Base-by-base conservation (phyloP, 106 monocot species). In the Allium cepa region DNA sequence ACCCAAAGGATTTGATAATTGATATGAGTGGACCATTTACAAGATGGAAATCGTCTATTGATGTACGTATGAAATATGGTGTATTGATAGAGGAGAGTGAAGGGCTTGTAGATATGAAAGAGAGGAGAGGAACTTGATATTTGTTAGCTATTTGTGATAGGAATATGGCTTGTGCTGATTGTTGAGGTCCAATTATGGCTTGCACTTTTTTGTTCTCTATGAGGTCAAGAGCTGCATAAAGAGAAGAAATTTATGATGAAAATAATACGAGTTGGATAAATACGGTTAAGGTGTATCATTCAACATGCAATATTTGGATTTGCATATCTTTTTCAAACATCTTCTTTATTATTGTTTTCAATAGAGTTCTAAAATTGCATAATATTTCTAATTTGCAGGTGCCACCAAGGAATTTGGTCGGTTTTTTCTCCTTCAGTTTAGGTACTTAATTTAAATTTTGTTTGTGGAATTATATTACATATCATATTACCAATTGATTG, bases 181-280 rank as follows among this genome's bases (percentile, higher is more conserved):
- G 67, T 57, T 79, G 79, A 4, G 83, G 83, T 4, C 83, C 83
- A n/a, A 84, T 79, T 52, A 84, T 77, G 9, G 73, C 84, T 73
- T 73, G 70, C 10, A 77, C 77, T 36, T 77, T 55, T 0, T 15
- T 27, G 14, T 73, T 73, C 13, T 66, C 36, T 4, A 76, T 26
- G 36, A 84, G 53, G 11, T 80, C 60, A 10, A 80, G 7, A 36
- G 76, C 79, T 80, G 82, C 8, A 18, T 50, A 53, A 10, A 22
- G 48, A 50, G 26, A 63, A 11, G 4, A 36, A 36, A 36, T 36
- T 36, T 36, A 36, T 36, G 36, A 4, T 3, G 36, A 36, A 36
- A 36, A 36, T 4, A 36, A 36, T 4, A 5, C 0, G 36, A 36
- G 36, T 36, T 4, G 36, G 36, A 36, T 36, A 36, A 36, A 36